Base-by-base conservation (phyloP, 257 asterid genomes). In the Penstemon davidsonii region DNA sequence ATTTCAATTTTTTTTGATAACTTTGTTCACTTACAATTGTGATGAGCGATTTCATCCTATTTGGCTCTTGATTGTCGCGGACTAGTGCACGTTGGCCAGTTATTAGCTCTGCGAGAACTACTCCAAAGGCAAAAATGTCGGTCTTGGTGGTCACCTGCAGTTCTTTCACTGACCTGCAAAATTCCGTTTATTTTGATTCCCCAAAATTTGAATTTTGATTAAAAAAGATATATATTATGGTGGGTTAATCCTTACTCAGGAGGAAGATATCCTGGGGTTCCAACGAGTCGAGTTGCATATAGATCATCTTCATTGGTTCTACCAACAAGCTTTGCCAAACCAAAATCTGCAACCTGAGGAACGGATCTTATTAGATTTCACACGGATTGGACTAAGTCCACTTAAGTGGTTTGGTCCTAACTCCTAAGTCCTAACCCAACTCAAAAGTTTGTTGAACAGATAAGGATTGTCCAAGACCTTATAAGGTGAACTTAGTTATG, bases 211-310 rank as follows among this genome's bases (percentile, higher is more conserved):
- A 8, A 57, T 5, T 9, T 52, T 7, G 3, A 3, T 3, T 11
- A 49, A 4, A 49, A 25, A 3, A 9, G 5, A 12, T 6, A 49
- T 49, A 49, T 0, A 13, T 49, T 9, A 9, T 46, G 10, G 15
- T 49, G 50, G 55, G 15, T 38, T 4, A 38, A 51, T 73, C 56
- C 91, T 80, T 83, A 88, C 97, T 88, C 97, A 2, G 96, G 96
- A 58, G 97, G 97, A 69, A 86, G 96, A 75, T 91, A 91, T 76
- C 97, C 97, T 0, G 95, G 96, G 18, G 97, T 91, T 25, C 97
- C 97, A 70, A 88, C 97, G 37, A 91, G 80, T 40, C 91, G 84
- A 1, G 96, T 88, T 10, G 88, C 91, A 55, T 85, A 52, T 55
- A 81, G 79, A 68, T 91, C 97, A 12, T 88, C 89, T 62, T 85